Evolutionary conservation across 1,284 basidiomycete species (phyloP), one percentile per base, ranked within the genome.

Genomic region (Peniophora sp.): DNA sequence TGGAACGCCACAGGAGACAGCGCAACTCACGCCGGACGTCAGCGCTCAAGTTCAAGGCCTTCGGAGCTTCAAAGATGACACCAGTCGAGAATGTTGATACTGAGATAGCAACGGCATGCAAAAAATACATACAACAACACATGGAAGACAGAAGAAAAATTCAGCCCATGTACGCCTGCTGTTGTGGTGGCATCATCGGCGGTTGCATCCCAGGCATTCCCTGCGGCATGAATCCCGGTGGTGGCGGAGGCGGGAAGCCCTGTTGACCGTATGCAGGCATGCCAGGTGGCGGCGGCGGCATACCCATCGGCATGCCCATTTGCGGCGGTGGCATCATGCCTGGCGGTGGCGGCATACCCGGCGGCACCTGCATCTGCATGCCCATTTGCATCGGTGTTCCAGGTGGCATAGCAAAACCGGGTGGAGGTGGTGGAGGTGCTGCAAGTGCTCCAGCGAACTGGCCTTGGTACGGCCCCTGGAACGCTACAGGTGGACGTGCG

Each of bases 391-490:
- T 67, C 23, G 58, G 58, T 12, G 61, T 58, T 17, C 58, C 58
- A 58, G 63, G 65, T 61, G 70, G 67, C 2, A 50, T 52, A 0
- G 81, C 74, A 54, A 88, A 88, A 10, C 85, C 85, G 45, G 83
- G 79, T 0, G 83, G 75, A 8, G 71, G 69, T 1, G 73, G 82
- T 0, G 86, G 79, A 1, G 82, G 80, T 50, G 81, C 79, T 1
- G 87, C 87, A 50, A 93, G 75, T 20, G 77, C 83, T 44, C 90
- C 90, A 6, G 89, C 90, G 63, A 91, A 93, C 67, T 92, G 90
- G n/a, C 89, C 91, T 70, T 88, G 87, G 58, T 89, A 89, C 0
- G 80, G 81, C 14, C 79, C 82, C 57, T 81, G 79, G 61, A 75
- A 86, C 20, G 81, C 73, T 66, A 79, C 75, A 38, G 83, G 71